Conservation (phyloP, 2,329 filamentous ascomycete species). For the Paradendryphiella salina region DNA sequence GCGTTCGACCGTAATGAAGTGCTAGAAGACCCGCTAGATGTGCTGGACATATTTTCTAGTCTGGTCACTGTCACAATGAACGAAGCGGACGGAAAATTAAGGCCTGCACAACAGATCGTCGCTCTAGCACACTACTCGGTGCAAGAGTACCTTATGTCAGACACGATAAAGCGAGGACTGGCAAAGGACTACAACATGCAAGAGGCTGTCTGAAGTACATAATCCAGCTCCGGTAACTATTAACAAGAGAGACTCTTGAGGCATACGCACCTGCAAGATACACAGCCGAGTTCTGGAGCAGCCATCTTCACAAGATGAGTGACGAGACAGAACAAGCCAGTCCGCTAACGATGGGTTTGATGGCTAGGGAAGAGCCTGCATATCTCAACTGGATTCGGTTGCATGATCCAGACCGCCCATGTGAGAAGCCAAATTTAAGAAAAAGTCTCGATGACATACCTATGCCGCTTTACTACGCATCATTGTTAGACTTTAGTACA, state of each 20-base stretch:
- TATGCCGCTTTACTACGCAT: constrained; percentile 30
- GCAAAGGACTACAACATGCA: constrained; percentile 33
- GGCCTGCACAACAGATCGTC: constrained; percentile 9
- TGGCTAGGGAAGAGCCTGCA: constrained; percentile 13
- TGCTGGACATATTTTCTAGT: constrained; percentile 38
- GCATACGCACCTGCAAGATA: constrained; percentile 31
- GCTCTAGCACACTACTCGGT: constrained; percentile 45
- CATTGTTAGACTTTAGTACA: constrained; percentile 17
- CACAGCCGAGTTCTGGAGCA: constrained; percentile 35
- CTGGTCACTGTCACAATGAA: constrained; percentile 31
- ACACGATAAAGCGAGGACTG: constrained; percentile 27
- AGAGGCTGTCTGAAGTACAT: constrained; percentile 32
- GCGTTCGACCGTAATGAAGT: constrained; percentile 43
- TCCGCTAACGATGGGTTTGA: constrained; percentile 15
- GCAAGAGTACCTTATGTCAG: constrained; percentile 42
- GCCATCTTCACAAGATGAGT: constrained; percentile 23
- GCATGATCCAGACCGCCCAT: constrained; percentile 21
- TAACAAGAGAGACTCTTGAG: not conserved
- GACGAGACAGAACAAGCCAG: constrained; percentile 14
- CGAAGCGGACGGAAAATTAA: not conserved
- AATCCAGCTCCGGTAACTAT: constrained; percentile 22
- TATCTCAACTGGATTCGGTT: constrained; percentile 30
- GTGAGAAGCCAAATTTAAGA: constrained; percentile 3
- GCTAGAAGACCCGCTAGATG: constrained; percentile 41
- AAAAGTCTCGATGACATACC: constrained; percentile 7